These are phyloP conservation scores for Talaromyces sp. DNA, from an alignment of 2,329 filamentous ascomycete genomes.

Conservation along the genomic window DNA sequence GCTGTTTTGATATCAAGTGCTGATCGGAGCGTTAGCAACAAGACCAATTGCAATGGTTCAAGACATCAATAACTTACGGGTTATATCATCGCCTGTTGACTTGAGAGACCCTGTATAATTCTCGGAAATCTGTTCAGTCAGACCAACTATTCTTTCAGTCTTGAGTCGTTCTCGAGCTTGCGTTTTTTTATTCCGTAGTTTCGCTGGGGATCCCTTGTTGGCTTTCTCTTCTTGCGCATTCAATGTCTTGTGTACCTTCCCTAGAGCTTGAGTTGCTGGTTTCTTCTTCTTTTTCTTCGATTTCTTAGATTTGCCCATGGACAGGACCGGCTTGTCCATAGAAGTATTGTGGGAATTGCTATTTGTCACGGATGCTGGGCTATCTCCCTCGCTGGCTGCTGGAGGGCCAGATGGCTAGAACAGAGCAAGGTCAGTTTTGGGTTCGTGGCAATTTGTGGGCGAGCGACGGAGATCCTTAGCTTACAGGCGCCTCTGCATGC, in stretches of 20 bases:
- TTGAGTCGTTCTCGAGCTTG: neutral
- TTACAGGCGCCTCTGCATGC: neutral
- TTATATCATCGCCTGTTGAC: neutral
- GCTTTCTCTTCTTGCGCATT: neutral
- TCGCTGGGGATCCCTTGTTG: neutral
- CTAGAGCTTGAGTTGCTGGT: neutral
- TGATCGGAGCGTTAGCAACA: conserved; percentile 11
- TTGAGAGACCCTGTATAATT: neutral
- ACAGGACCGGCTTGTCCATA: neutral
- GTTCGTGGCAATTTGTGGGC: neutral
- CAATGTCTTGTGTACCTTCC: neutral
- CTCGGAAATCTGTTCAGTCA: neutral
- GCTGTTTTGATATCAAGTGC: conserved; percentile 42
- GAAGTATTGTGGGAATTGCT: neutral
- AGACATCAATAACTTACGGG: conserved; percentile 11
- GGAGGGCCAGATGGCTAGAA: neutral
- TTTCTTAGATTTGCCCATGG: neutral
- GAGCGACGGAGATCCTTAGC: neutral
- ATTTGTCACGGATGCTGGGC: neutral
- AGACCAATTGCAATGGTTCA: neutral
- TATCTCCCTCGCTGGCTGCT: neutral
- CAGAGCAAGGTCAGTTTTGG: neutral
- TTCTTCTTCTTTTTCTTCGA: neutral
- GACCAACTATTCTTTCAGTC: neutral
- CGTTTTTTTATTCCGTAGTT: neutral